A percentile compares a stretch with the other conserved stretches of the same genome.
phyloP scores from a whole-genome alignment of 2,329 filamentous ascomycete genomes.

The Arthrobotrys entomopaga region DNA sequence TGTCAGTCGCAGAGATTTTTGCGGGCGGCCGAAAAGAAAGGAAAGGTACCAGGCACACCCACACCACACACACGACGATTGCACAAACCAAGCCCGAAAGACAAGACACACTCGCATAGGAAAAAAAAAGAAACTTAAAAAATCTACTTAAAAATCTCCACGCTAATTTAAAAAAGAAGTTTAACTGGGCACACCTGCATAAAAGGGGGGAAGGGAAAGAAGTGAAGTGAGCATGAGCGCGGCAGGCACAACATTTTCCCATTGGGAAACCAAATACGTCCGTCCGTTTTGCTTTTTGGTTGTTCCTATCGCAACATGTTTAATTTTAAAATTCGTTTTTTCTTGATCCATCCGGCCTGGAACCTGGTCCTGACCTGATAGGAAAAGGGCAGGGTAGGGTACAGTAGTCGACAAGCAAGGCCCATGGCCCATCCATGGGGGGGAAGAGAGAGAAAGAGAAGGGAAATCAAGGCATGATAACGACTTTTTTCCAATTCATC shows the following conservation, averaged over 20 bases:
- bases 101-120: conserved; percentile 1
- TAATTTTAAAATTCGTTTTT: conserved; percentile 57
- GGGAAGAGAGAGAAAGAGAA: conserved; percentile 16
- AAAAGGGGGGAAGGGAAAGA: conserved; percentile 52
- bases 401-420: too few species aligned
- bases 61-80: conserved; percentile 3
- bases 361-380: conserved; percentile 19
- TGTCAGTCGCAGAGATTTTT: conserved; percentile 54
- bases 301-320: conserved; percentile 54
- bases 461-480: conserved; percentile 21
- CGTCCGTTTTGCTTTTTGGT: conserved; percentile 51
- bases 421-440: too few species aligned
- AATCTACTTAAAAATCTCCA: not conserved
- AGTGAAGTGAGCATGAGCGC: too few species aligned
- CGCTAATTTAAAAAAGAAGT: conserved; percentile 20
- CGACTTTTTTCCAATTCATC: conserved; percentile 2
- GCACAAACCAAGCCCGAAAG: not conserved
- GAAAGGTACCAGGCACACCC: conserved; percentile 43
- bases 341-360: conserved; percentile 41
- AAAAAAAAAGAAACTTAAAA: not conserved
- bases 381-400: not conserved
- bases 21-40: conserved; percentile 35
- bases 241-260: conserved; percentile 25
- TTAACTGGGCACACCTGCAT: conserved; percentile 38
- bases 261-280: conserved; percentile 26